Percentiles rank a stretch among this genome's conserved stretches.
Evolutionary conservation across 2,329 filamentous ascomycete species (phyloP).

Genomic region (Curvularia hawaiiensis): DNA sequence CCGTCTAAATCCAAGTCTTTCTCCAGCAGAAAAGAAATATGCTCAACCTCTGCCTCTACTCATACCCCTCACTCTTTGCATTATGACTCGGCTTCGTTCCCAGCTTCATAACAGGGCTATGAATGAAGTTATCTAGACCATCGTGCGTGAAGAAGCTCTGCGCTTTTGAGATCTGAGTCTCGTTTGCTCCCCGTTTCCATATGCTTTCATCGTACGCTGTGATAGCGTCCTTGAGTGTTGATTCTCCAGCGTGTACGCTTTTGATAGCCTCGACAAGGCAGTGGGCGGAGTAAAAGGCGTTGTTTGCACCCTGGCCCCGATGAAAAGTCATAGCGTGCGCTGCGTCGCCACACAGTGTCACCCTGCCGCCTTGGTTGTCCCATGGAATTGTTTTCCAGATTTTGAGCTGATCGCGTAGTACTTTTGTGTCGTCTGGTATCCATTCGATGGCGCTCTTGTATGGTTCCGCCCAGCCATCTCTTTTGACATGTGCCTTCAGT

Average conservation of each 20-base stretch:
- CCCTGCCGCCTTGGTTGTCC: slow-evolving; percentile 40
- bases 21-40: neutral
- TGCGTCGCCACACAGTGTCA: slow-evolving; percentile 47
- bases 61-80: slow-evolving; percentile 36
- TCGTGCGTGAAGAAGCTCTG: slow-evolving; percentile 43
- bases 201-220: slow-evolving; percentile 36
- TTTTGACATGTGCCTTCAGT: slow-evolving; percentile 35
- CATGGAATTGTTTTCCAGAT: slow-evolving; percentile 45
- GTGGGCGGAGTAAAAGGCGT: slow-evolving; percentile 43
- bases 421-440: slow-evolving; percentile 38
- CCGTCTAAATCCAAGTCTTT: neutral
- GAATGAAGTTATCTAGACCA: slow-evolving; percentile 35
- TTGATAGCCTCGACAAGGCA: slow-evolving; percentile 35
- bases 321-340: slow-evolving; percentile 51
- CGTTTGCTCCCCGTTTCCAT: slow-evolving; percentile 35
- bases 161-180: slow-evolving; percentile 41
- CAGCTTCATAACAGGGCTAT: slow-evolving; percentile 38
- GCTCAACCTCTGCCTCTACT: slow-evolving; percentile 3
- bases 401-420: slow-evolving; percentile 41
- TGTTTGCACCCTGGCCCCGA: slow-evolving; percentile 47
- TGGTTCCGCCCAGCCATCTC: slow-evolving; percentile 40
- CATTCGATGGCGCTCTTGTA: slow-evolving; percentile 43
- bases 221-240: slow-evolving; percentile 24
- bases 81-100: slow-evolving; percentile 38
- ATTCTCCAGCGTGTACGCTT: slow-evolving; percentile 15